Evolutionary conservation across 805 yeast genomes (phyloP), one percentile per base, ranked within the genome.

Genomic region (Ogataea henricii): DNA sequence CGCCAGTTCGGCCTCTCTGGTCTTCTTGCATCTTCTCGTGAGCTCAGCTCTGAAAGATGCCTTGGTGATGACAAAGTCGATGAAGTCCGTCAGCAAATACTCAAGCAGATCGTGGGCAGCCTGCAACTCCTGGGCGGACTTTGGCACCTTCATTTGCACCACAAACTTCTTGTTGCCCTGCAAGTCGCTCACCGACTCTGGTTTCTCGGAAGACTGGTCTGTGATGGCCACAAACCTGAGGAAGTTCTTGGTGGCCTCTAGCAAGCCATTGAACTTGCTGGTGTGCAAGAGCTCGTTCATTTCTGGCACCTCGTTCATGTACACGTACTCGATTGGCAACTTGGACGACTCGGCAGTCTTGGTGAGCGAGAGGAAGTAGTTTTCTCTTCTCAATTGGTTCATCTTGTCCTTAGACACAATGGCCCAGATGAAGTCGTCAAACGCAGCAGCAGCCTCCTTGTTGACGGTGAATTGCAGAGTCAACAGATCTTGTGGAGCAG

Each of bases 221-320:
- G 97, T 89, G 64, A 90, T 75, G 36, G 95, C 84, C 52, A 94
- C 63, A 62, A 66, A 86, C 62, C 82, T 81, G 60, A 94, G 69
- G 50, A 80, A 69, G 5, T 71, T 60, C 22, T 70, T 72, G 32
- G 60, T 52, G 12, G 51, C 42, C 12, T 59, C 53, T 49, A 82
- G 63, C 25, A 80, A 69, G 26, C 72, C 72, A 23, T 71, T 68
- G 45, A 84, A 74, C 51, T 77, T 78, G 22, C 72, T 70, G 44
- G 82, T 76, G 55, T 77, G 74, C 44, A 87, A 70, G 48, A 79
- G 71, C 4, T 82, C 89, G 55, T 85, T 89, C 71, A 88, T 75
- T 65, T 92, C 98, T 52, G 83, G 76, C 48, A 81, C 81, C 74
- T 94, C 99, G 58, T 87, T 75, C 98, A 94, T 91, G 70, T 81